These are phyloP conservation scores for Euphorbia corollata DNA, from an alignment of 441 rosid genomes.

Conservation along the genomic window DNA sequence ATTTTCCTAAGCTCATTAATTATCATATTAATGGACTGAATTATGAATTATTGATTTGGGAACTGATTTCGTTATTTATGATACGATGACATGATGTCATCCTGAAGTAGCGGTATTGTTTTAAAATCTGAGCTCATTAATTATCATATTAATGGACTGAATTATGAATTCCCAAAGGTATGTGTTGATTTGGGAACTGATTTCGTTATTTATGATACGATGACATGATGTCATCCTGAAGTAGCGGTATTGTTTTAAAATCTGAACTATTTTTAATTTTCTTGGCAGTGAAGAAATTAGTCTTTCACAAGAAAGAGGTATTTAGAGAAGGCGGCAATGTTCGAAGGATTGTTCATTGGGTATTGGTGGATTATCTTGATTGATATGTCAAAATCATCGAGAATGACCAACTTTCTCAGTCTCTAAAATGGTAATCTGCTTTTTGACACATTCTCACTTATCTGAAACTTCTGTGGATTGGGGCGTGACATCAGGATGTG, in stretches of 20 bases:
- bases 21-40: background rate
- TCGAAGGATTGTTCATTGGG: constrained; percentile 64
- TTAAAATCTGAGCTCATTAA: too few relatives aligned
- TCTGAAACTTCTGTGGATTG: background rate
- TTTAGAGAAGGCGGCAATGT: constrained; percentile 33
- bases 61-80: background rate
- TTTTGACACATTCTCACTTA: background rate
- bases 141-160: too few relatives aligned
- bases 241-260: too few relatives aligned
- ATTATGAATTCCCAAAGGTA: too few relatives aligned
- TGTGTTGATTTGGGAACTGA: too few relatives aligned
- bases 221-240: too few relatives aligned
- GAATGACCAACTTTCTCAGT: constrained; percentile 64
- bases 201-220: too few relatives aligned
- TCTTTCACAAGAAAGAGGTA: background rate
- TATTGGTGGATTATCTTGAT: constrained; percentile 60
- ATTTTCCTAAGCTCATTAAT: background rate
- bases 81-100: background rate
- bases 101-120: background rate
- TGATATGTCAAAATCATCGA: constrained; percentile 71
- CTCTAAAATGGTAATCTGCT: constrained; percentile 43
- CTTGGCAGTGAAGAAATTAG: background rate
- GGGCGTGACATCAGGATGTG: background rate
- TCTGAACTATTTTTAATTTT: too few relatives aligned
- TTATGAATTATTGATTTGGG: background rate